A percentile compares a stretch with the other conserved stretches of the same genome.
Conservation (phyloP, 2,329 filamentous ascomycete genomes). For the Proliferodiscus dingleyae region DNA sequence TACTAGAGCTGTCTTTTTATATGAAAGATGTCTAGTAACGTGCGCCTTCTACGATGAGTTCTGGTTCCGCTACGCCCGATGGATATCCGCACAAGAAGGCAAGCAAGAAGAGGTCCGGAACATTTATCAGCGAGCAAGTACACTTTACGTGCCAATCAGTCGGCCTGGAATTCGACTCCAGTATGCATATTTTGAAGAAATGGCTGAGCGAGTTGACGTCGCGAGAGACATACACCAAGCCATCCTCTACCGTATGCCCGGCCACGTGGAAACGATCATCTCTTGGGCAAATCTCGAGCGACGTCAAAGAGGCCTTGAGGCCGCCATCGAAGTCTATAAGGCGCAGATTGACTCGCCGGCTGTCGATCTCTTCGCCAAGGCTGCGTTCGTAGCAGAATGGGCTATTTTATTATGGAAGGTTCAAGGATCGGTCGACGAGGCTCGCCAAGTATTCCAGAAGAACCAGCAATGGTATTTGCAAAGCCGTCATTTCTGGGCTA, state of each 20-base stretch:
- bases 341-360: slow-evolving; percentile 69
- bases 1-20: slow-evolving; percentile 71
- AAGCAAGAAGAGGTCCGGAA: slow-evolving; percentile 89
- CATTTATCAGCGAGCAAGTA: slow-evolving; percentile 84
- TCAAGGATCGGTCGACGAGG: slow-evolving; percentile 74
- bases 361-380: slow-evolving; percentile 75
- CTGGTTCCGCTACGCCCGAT: slow-evolving; percentile 94
- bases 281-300: slow-evolving; percentile 84
- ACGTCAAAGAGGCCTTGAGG: slow-evolving; percentile 76
- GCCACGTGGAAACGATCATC: slow-evolving; percentile 80
- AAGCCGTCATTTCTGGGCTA: slow-evolving; percentile 84
- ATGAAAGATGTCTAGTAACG: slow-evolving; percentile 89
- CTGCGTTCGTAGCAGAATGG: slow-evolving; percentile 83
- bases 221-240: slow-evolving; percentile 81
- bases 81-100: slow-evolving; percentile 77
- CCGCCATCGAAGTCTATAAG: slow-evolving; percentile 79
- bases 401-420: slow-evolving; percentile 82
- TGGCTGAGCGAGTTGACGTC: slow-evolving; percentile 67
- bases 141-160: slow-evolving; percentile 80
- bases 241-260: slow-evolving; percentile 70
- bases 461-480: slow-evolving; percentile 81
- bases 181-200: slow-evolving; percentile 94
- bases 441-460: slow-evolving; percentile 75
- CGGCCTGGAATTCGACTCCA: slow-evolving; percentile 78
- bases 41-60: slow-evolving; percentile 96